Percentiles rank a stretch among this genome's conserved stretches.
These are phyloP conservation scores for Citrus cavaleriei DNA, from an alignment of 345 rosid genomes.

Conservation along the genomic window DNA sequence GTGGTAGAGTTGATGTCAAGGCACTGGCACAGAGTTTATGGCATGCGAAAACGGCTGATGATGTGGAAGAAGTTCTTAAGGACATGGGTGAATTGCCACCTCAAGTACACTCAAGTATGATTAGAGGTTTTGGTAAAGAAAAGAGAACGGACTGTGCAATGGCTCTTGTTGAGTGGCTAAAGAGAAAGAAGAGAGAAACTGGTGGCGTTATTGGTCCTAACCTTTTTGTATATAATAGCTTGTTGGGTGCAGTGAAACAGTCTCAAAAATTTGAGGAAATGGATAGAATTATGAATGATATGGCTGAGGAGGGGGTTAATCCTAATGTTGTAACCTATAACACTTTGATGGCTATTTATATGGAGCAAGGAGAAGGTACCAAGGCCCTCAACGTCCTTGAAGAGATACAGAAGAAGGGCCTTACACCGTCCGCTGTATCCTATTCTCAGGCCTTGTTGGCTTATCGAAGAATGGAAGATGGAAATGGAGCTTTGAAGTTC, in stretches of 20 bases:
- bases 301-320: slow-evolving; percentile 58
- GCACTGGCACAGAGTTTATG: slow-evolving; percentile 49
- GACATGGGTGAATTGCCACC: slow-evolving; percentile 62
- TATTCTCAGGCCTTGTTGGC: slow-evolving; percentile 81
- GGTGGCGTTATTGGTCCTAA: slow-evolving; percentile 54
- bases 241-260: slow-evolving; percentile 73
- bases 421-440: slow-evolving; percentile 62
- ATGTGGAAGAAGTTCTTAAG: slow-evolving; percentile 69
- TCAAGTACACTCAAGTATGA: slow-evolving; percentile 61
- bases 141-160: slow-evolving; percentile 55
- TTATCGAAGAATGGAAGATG: slow-evolving; percentile 77
- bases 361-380: slow-evolving; percentile 46
- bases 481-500: slow-evolving; percentile 69
- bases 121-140: slow-evolving; percentile 69
- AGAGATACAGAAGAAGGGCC: slow-evolving; percentile 52
- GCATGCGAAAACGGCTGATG: slow-evolving; percentile 63
- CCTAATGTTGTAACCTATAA: slow-evolving; percentile 78
- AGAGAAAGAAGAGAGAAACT: slow-evolving; percentile 66
- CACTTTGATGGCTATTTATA: slow-evolving; percentile 64
- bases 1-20: slow-evolving; percentile 51
- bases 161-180: slow-evolving; percentile 83
- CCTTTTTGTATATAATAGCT: slow-evolving; percentile 66
- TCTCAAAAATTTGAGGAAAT: slow-evolving; percentile 37
- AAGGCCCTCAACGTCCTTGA: slow-evolving; percentile 68
- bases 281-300: slow-evolving; percentile 56